Evolutionary conservation across 768 basidiomycete species (phyloP), one percentile per base, ranked within the genome.

Genomic region (Punctularia strigosozonata): DNA sequence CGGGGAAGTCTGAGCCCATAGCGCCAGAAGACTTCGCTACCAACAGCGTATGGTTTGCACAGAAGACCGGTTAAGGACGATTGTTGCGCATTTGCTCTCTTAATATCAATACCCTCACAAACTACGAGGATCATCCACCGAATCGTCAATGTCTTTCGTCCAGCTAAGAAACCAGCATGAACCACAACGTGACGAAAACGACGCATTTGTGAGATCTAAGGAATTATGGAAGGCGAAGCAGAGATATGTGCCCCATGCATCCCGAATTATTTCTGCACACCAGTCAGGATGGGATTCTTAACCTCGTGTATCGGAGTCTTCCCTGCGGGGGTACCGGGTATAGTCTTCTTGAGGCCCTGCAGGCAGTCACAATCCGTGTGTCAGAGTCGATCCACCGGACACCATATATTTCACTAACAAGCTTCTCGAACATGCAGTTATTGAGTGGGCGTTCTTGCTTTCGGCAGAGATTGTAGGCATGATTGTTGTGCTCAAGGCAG

Each of bases 351-450:
- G 43, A 97, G 71, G 49, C 90, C 90, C 94, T 97, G 56, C 6
- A 35, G 23, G 2, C 21, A 10, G 38, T 13, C n/a, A 23, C 17
- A 14, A 17, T 25, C 15, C 37, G 28, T 10, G 3, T 4, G 28
- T 22, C 21, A 24, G 30, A 20, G 25, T 15, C 7, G 25, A 23
- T 37, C 4, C 8, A 21, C 8, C 23, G 21, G 23, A 22, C 8
- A 10, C 37, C 7, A 6, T 8, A 25, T 18, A 25, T 19, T 1
- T 24, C 37, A 75, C 86, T 48, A 48, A 90, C 94, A 49, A 98
- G 73, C 58, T 95, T 97, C 60, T 92, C 82, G 54, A 97, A 92
- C 71, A 94, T 86, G 66, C 94, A 98, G 42, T 77, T 66, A 68
- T 98, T 99, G 34, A 97, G 71, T 39, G 75, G 58, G 45, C 81